Evolutionary conservation across 768 basidiomycete species (phyloP).

Genomic region (Tulasnella sp.): DNA sequence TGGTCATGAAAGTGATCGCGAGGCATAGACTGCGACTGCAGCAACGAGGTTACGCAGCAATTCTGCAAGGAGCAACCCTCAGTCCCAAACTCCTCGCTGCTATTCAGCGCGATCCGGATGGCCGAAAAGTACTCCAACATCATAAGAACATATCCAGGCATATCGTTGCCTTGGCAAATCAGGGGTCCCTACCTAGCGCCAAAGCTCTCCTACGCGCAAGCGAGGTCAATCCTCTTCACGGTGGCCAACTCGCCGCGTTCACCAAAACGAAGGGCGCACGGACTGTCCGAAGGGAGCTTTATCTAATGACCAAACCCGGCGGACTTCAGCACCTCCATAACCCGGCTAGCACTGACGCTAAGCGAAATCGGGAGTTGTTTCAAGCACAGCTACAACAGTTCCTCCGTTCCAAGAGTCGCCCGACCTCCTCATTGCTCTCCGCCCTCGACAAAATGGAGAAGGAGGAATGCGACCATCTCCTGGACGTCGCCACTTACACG

Average conservation of each 20-base stretch:
- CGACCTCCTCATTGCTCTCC: neutral
- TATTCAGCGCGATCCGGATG: neutral
- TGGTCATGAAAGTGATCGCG: neutral
- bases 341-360: neutral
- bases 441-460: neutral
- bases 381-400: neutral
- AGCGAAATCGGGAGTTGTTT: neutral
- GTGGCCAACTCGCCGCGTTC: neutral
- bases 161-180: neutral
- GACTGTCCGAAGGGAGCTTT: neutral
- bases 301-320: neutral
- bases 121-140: neutral
- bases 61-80: neutral
- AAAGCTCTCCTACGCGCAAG: neutral
- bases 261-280: neutral
- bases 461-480: neutral
- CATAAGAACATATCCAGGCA: neutral
- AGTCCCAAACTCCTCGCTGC: neutral
- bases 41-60: neutral
- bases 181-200: neutral
- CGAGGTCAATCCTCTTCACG: neutral
- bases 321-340: neutral
- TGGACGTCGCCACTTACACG: constrained; percentile 18
- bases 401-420: neutral
- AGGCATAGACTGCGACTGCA: neutral